These are phyloP conservation scores for Dictyostelium citrinum DNA, from an alignment of 78 protist genomes.

Conservation along the genomic window DNA sequence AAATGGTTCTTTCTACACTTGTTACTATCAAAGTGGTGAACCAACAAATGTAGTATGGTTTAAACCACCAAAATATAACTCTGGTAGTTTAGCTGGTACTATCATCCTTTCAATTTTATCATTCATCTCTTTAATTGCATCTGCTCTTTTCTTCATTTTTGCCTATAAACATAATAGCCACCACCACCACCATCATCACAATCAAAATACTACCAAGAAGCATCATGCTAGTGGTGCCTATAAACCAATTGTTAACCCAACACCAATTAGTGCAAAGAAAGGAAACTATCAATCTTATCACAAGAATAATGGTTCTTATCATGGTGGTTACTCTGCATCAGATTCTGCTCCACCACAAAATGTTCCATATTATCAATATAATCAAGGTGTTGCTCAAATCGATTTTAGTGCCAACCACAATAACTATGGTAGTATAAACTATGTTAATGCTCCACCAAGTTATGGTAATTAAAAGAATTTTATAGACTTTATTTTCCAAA, in stretches of 20 bases:
- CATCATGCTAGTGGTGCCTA: neutral
- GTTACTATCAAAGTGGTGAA: neutral
- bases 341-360: neutral
- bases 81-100: neutral
- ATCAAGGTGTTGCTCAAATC: conserved; percentile 36
- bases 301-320: neutral
- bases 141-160: neutral
- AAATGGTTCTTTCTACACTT: neutral
- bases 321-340: neutral
- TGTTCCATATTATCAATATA: conserved; percentile 23
- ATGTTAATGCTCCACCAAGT: neutral
- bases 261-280: neutral
- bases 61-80: neutral
- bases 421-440: neutral
- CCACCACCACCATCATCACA: neutral
- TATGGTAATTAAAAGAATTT: neutral
- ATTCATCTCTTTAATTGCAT: neutral
- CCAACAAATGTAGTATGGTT: neutral
- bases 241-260: neutral
- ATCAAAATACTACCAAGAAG: neutral
- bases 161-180: neutral
- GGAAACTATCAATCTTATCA: neutral
- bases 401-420: neutral
- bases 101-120: neutral
- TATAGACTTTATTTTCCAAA: neutral